A percentile compares a stretch with the other conserved stretches of the same genome.
phyloP scores from a whole-genome alignment of 495 filamentous ascomycete genomes.

The Aspergillus olivimuriae region DNA sequence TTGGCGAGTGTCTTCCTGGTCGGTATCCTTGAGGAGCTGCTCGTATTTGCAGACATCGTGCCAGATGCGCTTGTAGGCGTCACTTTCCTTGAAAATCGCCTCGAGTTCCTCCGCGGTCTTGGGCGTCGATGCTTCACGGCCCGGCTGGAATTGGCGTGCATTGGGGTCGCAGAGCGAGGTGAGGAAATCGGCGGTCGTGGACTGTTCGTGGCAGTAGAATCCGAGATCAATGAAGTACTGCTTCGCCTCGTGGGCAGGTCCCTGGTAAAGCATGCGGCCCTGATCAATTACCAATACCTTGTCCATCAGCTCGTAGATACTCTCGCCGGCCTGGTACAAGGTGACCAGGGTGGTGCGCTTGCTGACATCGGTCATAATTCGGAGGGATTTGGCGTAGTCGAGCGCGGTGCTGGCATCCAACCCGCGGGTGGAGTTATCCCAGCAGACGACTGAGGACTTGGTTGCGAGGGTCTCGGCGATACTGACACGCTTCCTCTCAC shows the following conservation, averaged over 20 bases:
- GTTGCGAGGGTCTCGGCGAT: constrained; percentile 64
- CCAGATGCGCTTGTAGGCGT: constrained; percentile 45
- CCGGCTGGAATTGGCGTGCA: constrained; percentile 59
- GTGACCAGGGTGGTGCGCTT: constrained; percentile 78
- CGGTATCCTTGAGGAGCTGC: constrained; percentile 49
- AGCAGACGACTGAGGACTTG: constrained; percentile 58
- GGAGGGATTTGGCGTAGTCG: constrained; percentile 70
- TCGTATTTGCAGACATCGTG: constrained; percentile 56
- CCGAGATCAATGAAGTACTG: constrained; percentile 66
- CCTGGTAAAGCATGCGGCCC: constrained; percentile 60
- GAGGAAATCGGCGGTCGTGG: constrained; percentile 69
- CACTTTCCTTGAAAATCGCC: constrained; percentile 48
- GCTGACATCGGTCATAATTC: constrained; percentile 78
- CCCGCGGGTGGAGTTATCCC: constrained; percentile 76
- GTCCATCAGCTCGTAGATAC: constrained; percentile 77
- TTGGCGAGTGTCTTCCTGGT: constrained; percentile 56
- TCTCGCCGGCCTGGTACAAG: constrained; percentile 77
- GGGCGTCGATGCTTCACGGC: constrained; percentile 56
- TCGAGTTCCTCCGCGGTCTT: constrained; percentile 60
- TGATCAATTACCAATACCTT: constrained; percentile 64
- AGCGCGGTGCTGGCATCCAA: constrained; percentile 74
- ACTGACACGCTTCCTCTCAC: constrained; percentile 65
- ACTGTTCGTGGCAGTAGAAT: constrained; percentile 58
- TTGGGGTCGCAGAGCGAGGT: constrained; percentile 70
- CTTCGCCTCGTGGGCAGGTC: constrained; percentile 54